phyloP scores from a whole-genome alignment of 164 flowering plant genomes.

The Annona squamosa region DNA sequence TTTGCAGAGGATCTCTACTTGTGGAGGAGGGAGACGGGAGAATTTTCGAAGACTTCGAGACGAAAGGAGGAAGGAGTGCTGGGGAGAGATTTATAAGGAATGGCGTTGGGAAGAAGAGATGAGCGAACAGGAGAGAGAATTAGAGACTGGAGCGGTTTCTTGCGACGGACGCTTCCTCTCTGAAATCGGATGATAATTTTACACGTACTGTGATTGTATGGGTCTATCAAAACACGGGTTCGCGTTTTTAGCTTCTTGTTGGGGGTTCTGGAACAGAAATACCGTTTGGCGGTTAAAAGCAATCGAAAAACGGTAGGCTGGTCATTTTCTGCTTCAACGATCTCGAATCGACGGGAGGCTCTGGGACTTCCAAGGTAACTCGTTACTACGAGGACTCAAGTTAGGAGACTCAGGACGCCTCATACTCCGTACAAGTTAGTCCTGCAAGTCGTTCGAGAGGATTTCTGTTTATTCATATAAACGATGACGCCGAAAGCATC shows the following conservation, averaged over 20 bases:
- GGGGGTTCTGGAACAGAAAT: slow-evolving; percentile 1
- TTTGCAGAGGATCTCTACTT: background rate
- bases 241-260: background rate
- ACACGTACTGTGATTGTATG: background rate
- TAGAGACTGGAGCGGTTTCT: slow-evolving; percentile 17
- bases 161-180: slow-evolving; percentile 28
- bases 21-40: background rate
- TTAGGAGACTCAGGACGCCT: too few relatives aligned
- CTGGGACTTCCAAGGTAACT: too few relatives aligned
- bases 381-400: too few relatives aligned
- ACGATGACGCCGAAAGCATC: too few relatives aligned
- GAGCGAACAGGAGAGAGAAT: background rate
- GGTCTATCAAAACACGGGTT: background rate
- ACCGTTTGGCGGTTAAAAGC: slow-evolving; percentile 11
- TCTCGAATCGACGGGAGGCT: too few relatives aligned
- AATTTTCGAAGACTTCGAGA: slow-evolving; percentile 23
- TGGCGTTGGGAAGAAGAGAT: slow-evolving; percentile 5
- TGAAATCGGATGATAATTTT: background rate
- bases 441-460: too few relatives aligned
- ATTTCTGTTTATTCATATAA: too few relatives aligned
- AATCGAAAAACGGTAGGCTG: background rate
- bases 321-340: background rate
- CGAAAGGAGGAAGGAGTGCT: slow-evolving; percentile 11
- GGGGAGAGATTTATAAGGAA: background rate
- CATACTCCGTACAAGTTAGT: too few relatives aligned